Evolutionary conservation across 2,329 filamentous ascomycete species (phyloP), one percentile per base, ranked within the genome.

Genomic region (Exophiala sp.): DNA sequence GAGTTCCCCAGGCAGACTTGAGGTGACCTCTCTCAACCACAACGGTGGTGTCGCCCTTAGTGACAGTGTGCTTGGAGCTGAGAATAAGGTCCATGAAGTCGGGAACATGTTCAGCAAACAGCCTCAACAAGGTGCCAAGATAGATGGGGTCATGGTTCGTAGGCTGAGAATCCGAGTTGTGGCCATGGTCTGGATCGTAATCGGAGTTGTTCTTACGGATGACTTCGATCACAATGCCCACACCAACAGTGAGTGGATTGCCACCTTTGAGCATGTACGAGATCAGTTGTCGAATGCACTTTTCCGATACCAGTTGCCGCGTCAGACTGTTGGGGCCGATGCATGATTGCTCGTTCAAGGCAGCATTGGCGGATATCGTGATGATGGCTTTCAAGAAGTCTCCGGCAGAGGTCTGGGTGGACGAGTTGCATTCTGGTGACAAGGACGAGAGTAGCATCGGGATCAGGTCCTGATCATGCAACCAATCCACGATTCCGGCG

Each of bases 121-220:
- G 76, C 42, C 91, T 82, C 29, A 98, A 78, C 5, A 98, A 76
- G 1, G 86, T 93, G 18, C 93, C 93, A 0, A 98, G 79, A 64
- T 97, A 98, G 61, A 98, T 98, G 2, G 93, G 93, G 63, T 98
- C 93, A 44, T 86, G 83, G 58, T 82, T 85, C 1, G 89, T 91
- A 0, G 91, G 91, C 47, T 83, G 75, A 2, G 86, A 80, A 58
- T 86, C 86, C 22, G 86, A 81, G 52, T 89, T 88, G 42, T 85
- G 82, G 54, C 90, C 83, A 60, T 90, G 86, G 60, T 97, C 93
- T 1, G 93, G 85, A 61, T 98, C 93, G 66, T 98, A 98, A 68
- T 98, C 93, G 0, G 93, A 97, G 67, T 98, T 98, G 70, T 98
- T 98, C 73, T 98, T 98, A 53, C 93, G 81, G 65, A 98, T 98